Evolutionary conservation across 2,329 filamentous ascomycete genomes (phyloP), one percentile per base, ranked within the genome.

Genomic region (Aspergillus thermomutatus): DNA sequence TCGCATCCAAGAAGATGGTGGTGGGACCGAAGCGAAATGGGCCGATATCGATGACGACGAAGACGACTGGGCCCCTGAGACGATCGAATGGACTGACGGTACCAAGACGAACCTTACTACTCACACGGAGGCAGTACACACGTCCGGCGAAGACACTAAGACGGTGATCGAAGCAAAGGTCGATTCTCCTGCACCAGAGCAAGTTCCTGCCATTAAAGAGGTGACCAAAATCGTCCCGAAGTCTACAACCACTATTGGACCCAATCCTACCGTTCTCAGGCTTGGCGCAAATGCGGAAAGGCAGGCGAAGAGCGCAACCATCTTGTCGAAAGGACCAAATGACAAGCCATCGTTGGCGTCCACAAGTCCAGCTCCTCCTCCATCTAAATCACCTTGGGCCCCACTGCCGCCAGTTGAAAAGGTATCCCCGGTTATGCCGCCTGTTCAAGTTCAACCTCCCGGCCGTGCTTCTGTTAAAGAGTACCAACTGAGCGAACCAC

Each of bases 321-420:
- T 80, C 31, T 75, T 77, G 11, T 69, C 77, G 4, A 83, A 81
- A 64, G 80, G 79, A n/a, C 72, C 77, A 14, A 76, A 75, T 28
- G 83, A 84, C 19, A 85, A 83, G 65, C 75, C 79, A 11, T 79
- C 78, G 0, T 69, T 83, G 25, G 77, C 72, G 23, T 74, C 75
- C 26, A 77, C 76, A 54, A 75, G 71, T 51, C 69, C 73, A 26
- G 75, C 75, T 27, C 83, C 88, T 8, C 82, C 86, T 1, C 88
- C 91, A 0, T 83, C 87, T 26, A 97, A 96, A 70, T 97, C 92
- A 3, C 93, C 93, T 3, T 97, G 93, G 93, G 93, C 93, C 25
- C 71, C 88, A 34, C 77, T 97, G 27, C 93, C 93, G 14, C 91
- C 91, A 0, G 84, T 97, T 6, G 91, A 96, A 10, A 93, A 88